Conservation (phyloP, 2,329 filamentous ascomycete genomes). For the Didymella keratinophila region DNA sequence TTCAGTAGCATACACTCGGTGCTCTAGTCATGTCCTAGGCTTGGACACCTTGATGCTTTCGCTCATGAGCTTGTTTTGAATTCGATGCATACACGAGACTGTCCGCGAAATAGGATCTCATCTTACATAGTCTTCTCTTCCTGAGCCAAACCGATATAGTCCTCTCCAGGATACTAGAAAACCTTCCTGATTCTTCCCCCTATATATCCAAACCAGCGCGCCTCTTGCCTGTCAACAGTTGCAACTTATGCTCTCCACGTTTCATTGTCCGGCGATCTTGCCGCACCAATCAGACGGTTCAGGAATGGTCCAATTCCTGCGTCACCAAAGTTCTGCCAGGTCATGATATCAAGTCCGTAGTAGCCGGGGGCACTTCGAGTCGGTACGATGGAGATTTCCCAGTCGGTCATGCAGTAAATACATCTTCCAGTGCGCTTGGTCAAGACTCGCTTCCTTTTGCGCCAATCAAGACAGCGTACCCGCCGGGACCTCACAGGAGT, state of each 20-base stretch:
- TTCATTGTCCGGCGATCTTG: background rate
- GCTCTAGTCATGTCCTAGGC: too few relatives aligned
- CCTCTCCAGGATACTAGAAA: background rate
- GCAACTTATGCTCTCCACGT: background rate
- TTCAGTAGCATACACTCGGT: too few relatives aligned
- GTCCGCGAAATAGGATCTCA: background rate
- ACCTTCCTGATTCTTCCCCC: background rate
- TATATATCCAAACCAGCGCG: background rate
- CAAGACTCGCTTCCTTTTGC: too few relatives aligned
- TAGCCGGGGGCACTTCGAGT: too few relatives aligned
- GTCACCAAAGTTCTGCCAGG: background rate
- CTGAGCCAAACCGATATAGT: background rate
- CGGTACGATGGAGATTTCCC: background rate
- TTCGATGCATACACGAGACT: background rate
- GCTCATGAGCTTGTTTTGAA: background rate
- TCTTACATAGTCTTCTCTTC: background rate
- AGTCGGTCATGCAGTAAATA: background rate
- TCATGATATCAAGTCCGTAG: background rate
- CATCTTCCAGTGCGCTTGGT: too few relatives aligned
- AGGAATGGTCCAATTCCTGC: background rate
- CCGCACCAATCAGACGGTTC: background rate
- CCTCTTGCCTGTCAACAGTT: background rate
- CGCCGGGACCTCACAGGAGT: background rate
- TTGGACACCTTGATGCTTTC: background rate
- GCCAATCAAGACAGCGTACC: too few relatives aligned